Base-by-base conservation (phyloP, 768 basidiomycete genomes). In the Leccinellum luteum region DNA sequence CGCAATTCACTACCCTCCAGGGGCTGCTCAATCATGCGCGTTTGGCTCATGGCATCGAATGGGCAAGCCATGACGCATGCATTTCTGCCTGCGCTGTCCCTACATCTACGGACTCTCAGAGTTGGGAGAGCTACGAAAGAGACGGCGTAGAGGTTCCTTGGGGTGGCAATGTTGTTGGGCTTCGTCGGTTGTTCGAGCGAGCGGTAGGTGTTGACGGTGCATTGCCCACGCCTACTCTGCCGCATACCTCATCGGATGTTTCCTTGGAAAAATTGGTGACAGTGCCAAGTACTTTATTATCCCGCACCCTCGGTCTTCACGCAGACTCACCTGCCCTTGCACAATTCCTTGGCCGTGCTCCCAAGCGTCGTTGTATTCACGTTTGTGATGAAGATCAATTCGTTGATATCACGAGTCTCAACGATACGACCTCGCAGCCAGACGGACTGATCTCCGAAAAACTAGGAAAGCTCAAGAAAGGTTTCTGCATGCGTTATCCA, bases 21-120 rank as follows among this genome's bases (percentile, higher is more conserved):
- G 81, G 81, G 13, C 71, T 83, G 38, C 69, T 83, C 28, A 82
- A 82, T 51, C 81, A 82, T 61, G 79, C 77, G 41, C 79, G 82
- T 17, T 65, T 82, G n/a, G 70, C 76, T 9, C 81, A 82, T 57
- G 68, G 73, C 14, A 67, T 78, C 41, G 77, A 81, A 55, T 82
- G 75, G 68, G 75, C 78, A 17, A 81, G 75, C 31, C 81, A 82
- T 57, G 82, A 83, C 45, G 76, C 80, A 30, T 82, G 81, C 55
- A 77, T 83, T 23, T 73, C 73, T 50, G 73, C 71, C 38, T 81
- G 78, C 34, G 81, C 79, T 8, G 65, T 75, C 23, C 66, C 73
- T 10, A 69, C 79, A 15, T 57, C 71, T 13, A 51, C 63, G 0
- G 71, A 76, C 4, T 65, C 75, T 21, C 68, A 68, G 34, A 64